Evolutionary conservation across 371 early-diverging fungal species (phyloP).

Genomic region (Mortierella sp.): DNA sequence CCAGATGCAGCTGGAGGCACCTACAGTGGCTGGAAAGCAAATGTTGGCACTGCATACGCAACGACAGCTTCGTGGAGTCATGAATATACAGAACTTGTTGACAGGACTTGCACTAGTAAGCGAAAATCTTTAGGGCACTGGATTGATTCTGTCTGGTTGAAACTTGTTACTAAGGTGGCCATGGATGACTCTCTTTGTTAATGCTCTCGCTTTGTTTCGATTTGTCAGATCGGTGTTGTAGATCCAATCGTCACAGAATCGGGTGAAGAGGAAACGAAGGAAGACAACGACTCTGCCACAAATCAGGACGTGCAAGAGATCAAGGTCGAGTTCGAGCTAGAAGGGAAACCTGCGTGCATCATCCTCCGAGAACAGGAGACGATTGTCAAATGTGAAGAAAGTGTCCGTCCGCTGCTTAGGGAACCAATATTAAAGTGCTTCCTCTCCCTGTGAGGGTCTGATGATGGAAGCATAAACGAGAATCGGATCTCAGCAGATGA

Average conservation of each 20-base stretch:
- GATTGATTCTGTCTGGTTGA: too few species aligned
- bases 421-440: slow-evolving; percentile 49
- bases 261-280: neutral
- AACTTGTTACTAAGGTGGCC: too few species aligned
- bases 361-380: slow-evolving; percentile 45
- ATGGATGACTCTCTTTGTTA: neutral
- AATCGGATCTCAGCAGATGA: too few species aligned
- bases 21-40: slow-evolving; percentile 41
- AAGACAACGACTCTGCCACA: neutral
- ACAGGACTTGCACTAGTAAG: slow-evolving; percentile 34
- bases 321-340: slow-evolving; percentile 44
- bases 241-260: slow-evolving; percentile 32
- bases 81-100: slow-evolving; percentile 44
- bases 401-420: slow-evolving; percentile 28
- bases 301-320: slow-evolving; percentile 20
- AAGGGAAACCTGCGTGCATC: slow-evolving; percentile 27
- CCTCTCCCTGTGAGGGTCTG: slow-evolving; percentile 25
- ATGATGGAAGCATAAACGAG: neutral
- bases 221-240: slow-evolving; percentile 30
- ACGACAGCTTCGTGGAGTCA: slow-evolving; percentile 42
- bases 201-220: too few species aligned
- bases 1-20: slow-evolving; percentile 52
- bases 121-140: neutral
- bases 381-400: slow-evolving; percentile 46
- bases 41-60: slow-evolving; percentile 38